Conservation (phyloP, 2,329 filamentous ascomycete species). For the Septoria petroselini region DNA sequence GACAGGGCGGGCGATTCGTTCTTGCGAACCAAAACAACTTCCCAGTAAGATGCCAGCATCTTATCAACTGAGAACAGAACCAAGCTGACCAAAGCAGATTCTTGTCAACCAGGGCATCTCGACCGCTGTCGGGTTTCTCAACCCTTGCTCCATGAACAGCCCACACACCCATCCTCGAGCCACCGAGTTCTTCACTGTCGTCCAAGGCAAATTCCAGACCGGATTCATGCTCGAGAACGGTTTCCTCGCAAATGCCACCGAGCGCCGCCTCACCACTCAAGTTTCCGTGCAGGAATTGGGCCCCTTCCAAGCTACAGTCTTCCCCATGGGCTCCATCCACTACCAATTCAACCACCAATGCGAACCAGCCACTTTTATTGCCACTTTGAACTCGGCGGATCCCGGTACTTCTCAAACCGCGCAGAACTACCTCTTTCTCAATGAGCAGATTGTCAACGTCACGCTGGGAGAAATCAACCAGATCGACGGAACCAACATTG, state of each 20-base stretch:
- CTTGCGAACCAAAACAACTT: slow-evolving; percentile 23
- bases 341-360: slow-evolving; percentile 51
- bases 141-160: slow-evolving; percentile 46
- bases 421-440: slow-evolving; percentile 42
- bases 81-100: background rate
- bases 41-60: background rate
- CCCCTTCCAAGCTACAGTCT: slow-evolving; percentile 48
- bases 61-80: too few relatives aligned
- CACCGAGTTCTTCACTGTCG: slow-evolving; percentile 49
- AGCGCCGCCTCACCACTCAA: slow-evolving; percentile 33
- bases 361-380: slow-evolving; percentile 45
- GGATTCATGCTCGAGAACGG: slow-evolving; percentile 50
- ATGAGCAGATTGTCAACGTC: slow-evolving; percentile 13
- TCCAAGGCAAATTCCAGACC: slow-evolving; percentile 43
- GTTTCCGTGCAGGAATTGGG: slow-evolving; percentile 40
- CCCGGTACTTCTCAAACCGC: slow-evolving; percentile 44
- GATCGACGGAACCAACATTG: slow-evolving; percentile 20
- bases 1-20: slow-evolving; percentile 17
- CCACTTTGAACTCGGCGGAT: slow-evolving; percentile 45
- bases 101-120: slow-evolving; percentile 21
- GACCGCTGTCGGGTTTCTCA: slow-evolving; percentile 26
- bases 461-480: slow-evolving; percentile 16
- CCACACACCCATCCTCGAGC: slow-evolving; percentile 51
- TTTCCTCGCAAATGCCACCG: slow-evolving; percentile 28
- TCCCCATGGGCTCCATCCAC: slow-evolving; percentile 44